A percentile compares a stretch with the other conserved stretches of the same genome.
Evolutionary conservation across 805 yeast genomes (phyloP).

Genomic region (Ogataea dorogensis): DNA sequence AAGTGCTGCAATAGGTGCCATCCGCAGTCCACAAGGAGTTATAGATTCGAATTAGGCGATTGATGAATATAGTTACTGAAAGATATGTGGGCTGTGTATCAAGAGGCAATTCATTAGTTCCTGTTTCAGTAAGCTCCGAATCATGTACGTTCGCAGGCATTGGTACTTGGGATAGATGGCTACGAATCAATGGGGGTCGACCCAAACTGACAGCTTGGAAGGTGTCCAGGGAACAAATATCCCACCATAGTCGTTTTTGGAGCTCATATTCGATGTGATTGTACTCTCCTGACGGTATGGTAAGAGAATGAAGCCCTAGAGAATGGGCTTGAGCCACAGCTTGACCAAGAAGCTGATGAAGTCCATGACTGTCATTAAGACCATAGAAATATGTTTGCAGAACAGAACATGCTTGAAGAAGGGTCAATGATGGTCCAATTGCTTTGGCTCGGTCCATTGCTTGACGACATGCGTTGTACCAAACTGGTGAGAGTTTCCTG

Average conservation of each 20-base stretch:
- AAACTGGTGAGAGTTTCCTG: constrained; percentile 12
- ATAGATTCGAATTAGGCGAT: constrained; percentile 16
- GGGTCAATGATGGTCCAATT: constrained; percentile 14
- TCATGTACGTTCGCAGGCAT: constrained; percentile 35
- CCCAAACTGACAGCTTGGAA: constrained; percentile 15
- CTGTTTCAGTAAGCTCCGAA: constrained; percentile 21
- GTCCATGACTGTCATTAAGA: constrained; percentile 15
- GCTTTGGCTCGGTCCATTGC: constrained; percentile 11
- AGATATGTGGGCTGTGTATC: constrained; percentile 19
- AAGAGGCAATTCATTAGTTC: constrained; percentile 7
- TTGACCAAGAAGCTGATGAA: constrained; percentile 15
- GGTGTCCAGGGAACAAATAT: constrained; percentile 23
- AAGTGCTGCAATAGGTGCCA: constrained; percentile 5
- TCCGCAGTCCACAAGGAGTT: constrained; percentile 21
- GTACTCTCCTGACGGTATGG: constrained; percentile 1
- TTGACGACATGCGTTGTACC: constrained; percentile 18
- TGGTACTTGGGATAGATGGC: constrained; percentile 29
- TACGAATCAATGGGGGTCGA: constrained; percentile 19
- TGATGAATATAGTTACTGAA: constrained; percentile 18
- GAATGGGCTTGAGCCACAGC: constrained; percentile 16
- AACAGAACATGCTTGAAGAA: constrained; percentile 17
- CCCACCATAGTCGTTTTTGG: constrained; percentile 33
- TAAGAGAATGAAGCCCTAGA: constrained; percentile 10
- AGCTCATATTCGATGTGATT: constrained; percentile 24
- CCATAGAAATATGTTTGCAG: constrained; percentile 18